Conservation (phyloP, 2,329 filamentous ascomycete genomes). For the Aureobasidium mangrovei region DNA sequence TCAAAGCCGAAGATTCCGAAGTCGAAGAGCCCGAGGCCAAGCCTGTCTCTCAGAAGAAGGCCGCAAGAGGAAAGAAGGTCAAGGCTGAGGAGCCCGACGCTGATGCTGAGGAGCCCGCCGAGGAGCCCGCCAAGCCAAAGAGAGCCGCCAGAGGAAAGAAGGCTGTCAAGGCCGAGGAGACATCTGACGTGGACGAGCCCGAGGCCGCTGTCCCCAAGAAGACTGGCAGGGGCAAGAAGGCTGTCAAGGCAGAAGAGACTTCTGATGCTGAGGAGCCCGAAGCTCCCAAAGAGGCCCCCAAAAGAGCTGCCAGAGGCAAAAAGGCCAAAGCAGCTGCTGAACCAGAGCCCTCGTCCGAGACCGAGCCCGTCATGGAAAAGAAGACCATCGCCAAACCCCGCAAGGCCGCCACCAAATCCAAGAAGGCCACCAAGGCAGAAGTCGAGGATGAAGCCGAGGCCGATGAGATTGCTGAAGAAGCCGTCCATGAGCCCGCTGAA, state of each 20-base stretch:
- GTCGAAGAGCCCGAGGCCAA: constrained; percentile 16
- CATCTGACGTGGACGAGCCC: constrained; percentile 17
- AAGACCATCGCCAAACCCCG: constrained; percentile 10
- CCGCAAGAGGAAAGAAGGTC: constrained; percentile 18
- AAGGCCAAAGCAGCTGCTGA: constrained; percentile 2
- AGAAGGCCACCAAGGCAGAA: constrained; percentile 2
- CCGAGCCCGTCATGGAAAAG: constrained; percentile 8
- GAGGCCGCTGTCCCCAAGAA: constrained; percentile 18
- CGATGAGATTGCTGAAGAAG: background rate
- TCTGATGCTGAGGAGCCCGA: constrained; percentile 10
- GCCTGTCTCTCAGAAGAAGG: constrained; percentile 19
- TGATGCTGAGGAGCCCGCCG: constrained; percentile 20
- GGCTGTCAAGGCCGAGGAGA: background rate
- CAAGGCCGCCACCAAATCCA: constrained; percentile 9
- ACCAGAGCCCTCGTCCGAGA: background rate
- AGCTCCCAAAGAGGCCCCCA: constrained; percentile 9
- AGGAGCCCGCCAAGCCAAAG: background rate
- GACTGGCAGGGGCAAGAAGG: constrained; percentile 15
- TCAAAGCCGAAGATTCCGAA: constrained; percentile 22
- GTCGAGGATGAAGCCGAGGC: constrained; percentile 1
- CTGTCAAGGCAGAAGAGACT: constrained; percentile 1
- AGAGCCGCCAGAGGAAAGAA: background rate
- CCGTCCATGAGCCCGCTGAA: background rate
- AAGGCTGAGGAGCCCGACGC: constrained; percentile 22
- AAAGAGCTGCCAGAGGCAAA: constrained; percentile 6